Base-by-base conservation (phyloP, 2,329 filamentous ascomycete species). In the Penicillium sp. region DNA sequence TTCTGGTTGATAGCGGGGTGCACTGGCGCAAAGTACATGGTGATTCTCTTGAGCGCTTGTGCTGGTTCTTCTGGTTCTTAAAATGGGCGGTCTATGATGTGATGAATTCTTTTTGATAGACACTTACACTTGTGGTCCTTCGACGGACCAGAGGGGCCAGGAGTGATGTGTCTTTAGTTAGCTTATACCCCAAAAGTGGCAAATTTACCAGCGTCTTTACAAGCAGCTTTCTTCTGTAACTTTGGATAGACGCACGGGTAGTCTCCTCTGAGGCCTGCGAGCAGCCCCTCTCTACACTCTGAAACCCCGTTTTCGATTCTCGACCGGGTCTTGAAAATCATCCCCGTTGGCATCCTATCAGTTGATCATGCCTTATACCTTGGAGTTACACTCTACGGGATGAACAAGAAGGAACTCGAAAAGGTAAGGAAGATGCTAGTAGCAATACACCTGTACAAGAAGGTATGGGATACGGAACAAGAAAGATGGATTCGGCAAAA, bases 81-180 rank as follows among this genome's bases (percentile, higher is more conserved):
- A 40, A 47, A 19, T 33, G 39, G 31, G n/a, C 6, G 13, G n/a
- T 46, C 22, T 40, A 59, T 49, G 56, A 59, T 50, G 54, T 55
- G 33, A 59, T 55, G 56, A 59, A 44, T 22, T 16, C 33, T 27
- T 16, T 22, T 37, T 33, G 37, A 31, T 40, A n/a, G 37, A 13
- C 27, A n/a, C 1, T 27, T 24, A 13, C n/a, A n/a, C 27, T 35
- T 31, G 16, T 31, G 24, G 43, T 27, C 6, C 31, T 44, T 46
- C 3, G 43, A 24, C 19, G 11, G 5, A 31, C 31, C 4, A 27
- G 24, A 16, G 9, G 16, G 43, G 6, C 33, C n/a, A 35, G 2
- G 18, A 2, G 35, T 49, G n/a, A 19, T 19, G 9, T 49, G 9
- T 49, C 27, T 49, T 31, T 31, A 31, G 5, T 47, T 35, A 19